Conservation (phyloP, 805 yeast species). For the Candida sonorensis region DNA sequence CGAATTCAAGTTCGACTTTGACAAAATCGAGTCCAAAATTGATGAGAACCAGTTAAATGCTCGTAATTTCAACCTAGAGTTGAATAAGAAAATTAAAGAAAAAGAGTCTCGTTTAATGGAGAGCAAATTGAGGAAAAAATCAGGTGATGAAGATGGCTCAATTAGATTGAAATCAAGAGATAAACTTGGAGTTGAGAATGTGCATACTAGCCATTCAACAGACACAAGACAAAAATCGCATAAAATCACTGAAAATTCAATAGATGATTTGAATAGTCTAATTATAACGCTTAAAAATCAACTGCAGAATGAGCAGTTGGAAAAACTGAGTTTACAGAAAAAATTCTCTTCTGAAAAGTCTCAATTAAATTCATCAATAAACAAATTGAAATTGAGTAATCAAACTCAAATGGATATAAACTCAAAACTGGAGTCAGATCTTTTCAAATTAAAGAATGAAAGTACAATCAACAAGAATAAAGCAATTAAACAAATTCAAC, state of each 20-base stretch:
- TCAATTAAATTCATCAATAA: background rate
- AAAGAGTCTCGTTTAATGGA: slow-evolving; percentile 11
- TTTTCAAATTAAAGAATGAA: no score
- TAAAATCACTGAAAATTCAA: no score
- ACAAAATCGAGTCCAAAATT: slow-evolving; percentile 5
- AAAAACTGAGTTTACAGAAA: no score
- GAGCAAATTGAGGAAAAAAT: slow-evolving; percentile 5
- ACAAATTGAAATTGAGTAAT: background rate
- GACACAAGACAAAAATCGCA: slow-evolving; percentile 2
- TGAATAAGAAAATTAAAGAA: slow-evolving; percentile 13
- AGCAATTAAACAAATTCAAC: no score
- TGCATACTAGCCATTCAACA: no score
- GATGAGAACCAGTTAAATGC: no score
- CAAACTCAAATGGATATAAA: background rate
- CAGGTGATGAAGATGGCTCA: slow-evolving; percentile 3
- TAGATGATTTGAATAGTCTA: no score
- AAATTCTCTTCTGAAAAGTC: no score
- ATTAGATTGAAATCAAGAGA: slow-evolving; percentile 1
- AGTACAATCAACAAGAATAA: no score
- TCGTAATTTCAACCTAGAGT: slow-evolving; percentile 11
- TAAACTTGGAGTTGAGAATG: no score
- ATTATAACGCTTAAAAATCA: no score
- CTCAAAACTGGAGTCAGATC: no score
- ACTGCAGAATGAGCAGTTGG: background rate
- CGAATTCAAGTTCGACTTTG: slow-evolving; percentile 2